Conservation (phyloP, 2,329 filamentous ascomycete genomes). For the Ascochyta clinopodiicola region DNA sequence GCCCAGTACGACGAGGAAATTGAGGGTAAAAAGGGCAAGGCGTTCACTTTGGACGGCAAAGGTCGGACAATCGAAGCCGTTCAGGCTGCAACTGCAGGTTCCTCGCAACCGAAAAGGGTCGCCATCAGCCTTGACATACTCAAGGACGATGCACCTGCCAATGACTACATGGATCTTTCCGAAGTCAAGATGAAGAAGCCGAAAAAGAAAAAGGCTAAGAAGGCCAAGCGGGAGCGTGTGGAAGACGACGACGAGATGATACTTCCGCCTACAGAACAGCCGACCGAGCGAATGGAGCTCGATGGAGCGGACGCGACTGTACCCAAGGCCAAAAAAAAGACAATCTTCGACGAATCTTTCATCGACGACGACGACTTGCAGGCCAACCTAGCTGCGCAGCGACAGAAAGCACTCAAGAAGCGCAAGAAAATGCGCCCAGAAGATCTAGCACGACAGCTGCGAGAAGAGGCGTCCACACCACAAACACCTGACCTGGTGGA, state of each 20-base stretch:
- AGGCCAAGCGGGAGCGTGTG: conserved; percentile 40
- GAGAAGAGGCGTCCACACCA: conserved; percentile 64
- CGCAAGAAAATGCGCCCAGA: conserved; percentile 85
- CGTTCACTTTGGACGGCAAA: conserved; percentile 82
- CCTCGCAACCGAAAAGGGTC: conserved; percentile 66
- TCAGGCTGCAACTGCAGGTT: conserved; percentile 62
- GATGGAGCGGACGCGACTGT: conserved; percentile 57
- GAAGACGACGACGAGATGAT: conserved; percentile 68
- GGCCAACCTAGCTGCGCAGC: conserved; percentile 80
- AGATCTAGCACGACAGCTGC: conserved; percentile 82
- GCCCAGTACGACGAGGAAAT: conserved; percentile 97
- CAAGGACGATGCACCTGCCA: conserved; percentile 69
- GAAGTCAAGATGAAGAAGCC: conserved; percentile 85
- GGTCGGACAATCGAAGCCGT: conserved; percentile 71
- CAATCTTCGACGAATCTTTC: conserved; percentile 71
- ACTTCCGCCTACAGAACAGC: conserved; percentile 44
- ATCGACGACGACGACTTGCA: conserved; percentile 94
- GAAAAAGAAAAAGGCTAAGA: conserved; percentile 43
- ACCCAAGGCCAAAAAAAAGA: conserved; percentile 64
- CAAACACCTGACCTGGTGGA: conserved; percentile 59
- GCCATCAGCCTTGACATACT: conserved; percentile 78
- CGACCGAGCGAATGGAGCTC: conserved; percentile 70
- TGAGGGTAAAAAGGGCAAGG: conserved; percentile 84
- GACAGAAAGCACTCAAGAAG: conserved; percentile 86
- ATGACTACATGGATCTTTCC: conserved; percentile 86